Evolutionary conservation across 2,329 filamentous ascomycete genomes (phyloP), one percentile per base, ranked within the genome.

Genomic region (Berkeleyomyces basicola): DNA sequence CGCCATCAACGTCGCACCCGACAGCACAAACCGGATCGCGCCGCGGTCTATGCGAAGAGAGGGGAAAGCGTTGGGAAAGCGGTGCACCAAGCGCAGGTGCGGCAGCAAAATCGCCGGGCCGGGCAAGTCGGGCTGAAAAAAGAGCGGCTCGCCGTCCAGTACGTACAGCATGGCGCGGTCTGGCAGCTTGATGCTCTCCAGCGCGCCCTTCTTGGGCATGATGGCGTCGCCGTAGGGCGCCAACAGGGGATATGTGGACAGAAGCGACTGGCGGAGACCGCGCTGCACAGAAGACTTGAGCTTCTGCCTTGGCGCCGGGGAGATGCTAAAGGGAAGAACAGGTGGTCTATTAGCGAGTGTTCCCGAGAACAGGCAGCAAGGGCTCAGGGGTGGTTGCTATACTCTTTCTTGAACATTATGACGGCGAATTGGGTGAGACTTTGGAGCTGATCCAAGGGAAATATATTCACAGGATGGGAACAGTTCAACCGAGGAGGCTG

Each of bases 261-360:
- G 78, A 67, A 97, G 82, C 70, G 88, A 88, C 70, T 85, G 80
- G 68, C 93, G 88, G 69, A 99, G 85, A 67, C 79, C 82, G 70
- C 93, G 88, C 78, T 96, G 91, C 63, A 90, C 89, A 33, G 90
- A 96, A 67, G 92, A 96, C 77, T 97, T 99, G 75, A 97, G 89
- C 79, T 97, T 97, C 69, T 90, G 90, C 77, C 93, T 95, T 63
- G 88, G 85, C 67, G 87, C 83, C 36, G 86, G 77, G 69, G 84
- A 78, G 72, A 96, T 84, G 68, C 88, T 92, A 70, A 53, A 44
- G 10, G 33, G 11, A 11, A 39, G 40, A 43, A 51, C 11, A 43
- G 37, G 47, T 42, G 33, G 33, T 23, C 39, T 33, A 58, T 47
- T 58, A 40, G 42, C 37, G 37, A 49, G 36, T 51, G 49, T 11